Evolutionary conservation across 2,329 filamentous ascomycete genomes (phyloP).

Genomic region (Bipolaris zeicola): DNA sequence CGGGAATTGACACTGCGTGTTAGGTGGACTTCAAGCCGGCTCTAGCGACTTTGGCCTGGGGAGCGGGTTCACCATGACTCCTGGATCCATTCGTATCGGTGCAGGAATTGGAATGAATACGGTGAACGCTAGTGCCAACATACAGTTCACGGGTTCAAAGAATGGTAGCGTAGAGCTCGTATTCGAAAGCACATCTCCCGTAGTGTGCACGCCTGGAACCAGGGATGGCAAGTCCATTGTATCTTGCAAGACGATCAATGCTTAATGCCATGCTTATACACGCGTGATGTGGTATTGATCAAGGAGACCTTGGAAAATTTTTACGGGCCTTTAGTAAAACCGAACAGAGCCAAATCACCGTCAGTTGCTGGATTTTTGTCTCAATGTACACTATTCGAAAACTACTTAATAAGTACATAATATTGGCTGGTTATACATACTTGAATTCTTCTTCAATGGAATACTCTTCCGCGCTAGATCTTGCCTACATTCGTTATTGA

Average conservation of each 20-base stretch:
- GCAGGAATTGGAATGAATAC: constrained; percentile 15
- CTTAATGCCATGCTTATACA: not conserved
- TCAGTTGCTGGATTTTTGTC: not conserved
- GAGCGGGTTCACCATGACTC: constrained; percentile 15
- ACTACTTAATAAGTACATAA: not conserved
- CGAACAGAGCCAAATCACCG: not conserved
- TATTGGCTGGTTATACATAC: too few relatives aligned
- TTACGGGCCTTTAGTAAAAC: not conserved
- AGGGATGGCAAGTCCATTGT: constrained; percentile 2
- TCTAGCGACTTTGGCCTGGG: constrained; percentile 16
- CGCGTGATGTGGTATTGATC: not conserved
- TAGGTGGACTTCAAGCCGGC: constrained; percentile 18
- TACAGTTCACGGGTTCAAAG: constrained; percentile 14
- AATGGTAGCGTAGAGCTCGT: constrained; percentile 13
- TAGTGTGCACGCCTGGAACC: constrained; percentile 8
- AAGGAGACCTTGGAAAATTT: not conserved
- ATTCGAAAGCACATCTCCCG: constrained; percentile 6
- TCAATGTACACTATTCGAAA: too few relatives aligned
- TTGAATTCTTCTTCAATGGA: too few relatives aligned
- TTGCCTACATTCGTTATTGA: too few relatives aligned
- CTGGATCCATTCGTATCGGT: constrained; percentile 4
- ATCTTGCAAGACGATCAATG: constrained; percentile 6
- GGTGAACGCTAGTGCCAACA: constrained; percentile 10
- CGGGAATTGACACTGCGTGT: not conserved
- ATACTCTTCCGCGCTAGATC: too few relatives aligned